phyloP scores from a whole-genome alignment of 306 rosid genomes.

The Canavalia ensiformis region DNA sequence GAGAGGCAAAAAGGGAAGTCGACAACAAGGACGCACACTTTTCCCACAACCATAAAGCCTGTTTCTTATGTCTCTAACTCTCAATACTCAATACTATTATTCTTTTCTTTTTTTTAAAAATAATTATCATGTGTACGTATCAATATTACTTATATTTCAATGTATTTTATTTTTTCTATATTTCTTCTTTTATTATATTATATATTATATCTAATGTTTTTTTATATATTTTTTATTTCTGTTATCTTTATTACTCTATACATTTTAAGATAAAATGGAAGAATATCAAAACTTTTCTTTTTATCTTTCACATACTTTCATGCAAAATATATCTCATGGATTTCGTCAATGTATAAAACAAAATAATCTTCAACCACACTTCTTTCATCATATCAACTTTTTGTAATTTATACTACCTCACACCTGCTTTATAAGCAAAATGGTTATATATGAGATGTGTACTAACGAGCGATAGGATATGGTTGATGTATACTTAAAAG shows the following conservation, averaged over 20 bases:
- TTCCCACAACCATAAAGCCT: slow-evolving; percentile 11
- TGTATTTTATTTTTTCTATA: too few species aligned
- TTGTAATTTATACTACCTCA: background rate
- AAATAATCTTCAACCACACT: background rate
- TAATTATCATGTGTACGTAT: too few species aligned
- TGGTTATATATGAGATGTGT: too few species aligned
- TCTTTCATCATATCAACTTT: background rate
- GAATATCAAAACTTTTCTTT: background rate
- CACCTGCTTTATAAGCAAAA: too few species aligned
- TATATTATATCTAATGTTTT: too few species aligned
- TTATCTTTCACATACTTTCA: background rate
- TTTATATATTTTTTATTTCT: too few species aligned
- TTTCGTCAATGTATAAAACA: background rate
- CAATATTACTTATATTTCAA: too few species aligned
- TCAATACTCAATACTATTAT: background rate
- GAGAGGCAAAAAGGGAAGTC: slow-evolving; percentile 54
- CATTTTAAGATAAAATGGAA: too few species aligned
- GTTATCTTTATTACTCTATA: too few species aligned
- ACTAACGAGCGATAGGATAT: too few species aligned
- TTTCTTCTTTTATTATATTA: too few species aligned
- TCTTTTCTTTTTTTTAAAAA: background rate
- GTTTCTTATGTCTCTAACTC: slow-evolving; percentile 35
- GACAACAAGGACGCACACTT: slow-evolving; percentile 51
- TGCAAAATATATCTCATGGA: background rate
- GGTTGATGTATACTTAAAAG: too few species aligned